Conservation (phyloP, 106 monocot species). For the Acorus calamus region DNA sequence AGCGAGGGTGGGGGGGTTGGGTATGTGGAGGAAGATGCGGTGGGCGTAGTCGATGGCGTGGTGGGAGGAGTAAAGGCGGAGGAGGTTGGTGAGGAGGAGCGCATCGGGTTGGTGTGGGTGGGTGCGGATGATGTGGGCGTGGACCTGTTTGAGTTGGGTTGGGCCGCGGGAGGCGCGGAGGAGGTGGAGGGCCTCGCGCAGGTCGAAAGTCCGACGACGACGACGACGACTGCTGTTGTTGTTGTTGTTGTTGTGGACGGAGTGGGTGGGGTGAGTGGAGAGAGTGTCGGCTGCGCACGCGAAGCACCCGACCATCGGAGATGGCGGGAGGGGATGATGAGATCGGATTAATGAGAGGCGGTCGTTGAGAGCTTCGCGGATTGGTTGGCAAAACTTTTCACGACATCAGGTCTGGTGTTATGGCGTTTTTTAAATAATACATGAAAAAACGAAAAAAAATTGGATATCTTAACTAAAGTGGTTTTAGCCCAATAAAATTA, state of each 20-base stretch:
- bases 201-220: neutral
- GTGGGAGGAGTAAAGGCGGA: constrained; percentile 34
- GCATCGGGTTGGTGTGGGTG: constrained; percentile 14
- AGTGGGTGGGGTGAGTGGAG: neutral
- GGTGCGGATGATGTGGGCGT: constrained; percentile 41
- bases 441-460: too few relatives aligned
- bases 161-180: constrained; percentile 2
- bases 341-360: neutral
- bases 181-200: constrained; percentile 12
- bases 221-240: too few relatives aligned
- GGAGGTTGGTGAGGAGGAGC: constrained; percentile 20
- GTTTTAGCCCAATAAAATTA: too few relatives aligned
- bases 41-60: constrained; percentile 16
- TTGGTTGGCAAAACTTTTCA: too few relatives aligned
- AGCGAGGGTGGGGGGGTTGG: constrained; percentile 17
- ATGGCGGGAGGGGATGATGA: neutral
- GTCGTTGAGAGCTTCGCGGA: neutral
- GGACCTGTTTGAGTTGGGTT: constrained; percentile 22
- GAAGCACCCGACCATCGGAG: neutral
- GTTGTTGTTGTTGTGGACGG: neutral
- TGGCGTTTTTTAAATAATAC: too few relatives aligned
- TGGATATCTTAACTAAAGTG: too few relatives aligned
- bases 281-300: neutral
- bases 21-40: constrained; percentile 17
- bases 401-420: too few relatives aligned